A percentile compares a stretch with the other conserved stretches of the same genome.
These are phyloP conservation scores for Verticillium albo-atrum DNA, from an alignment of 2,329 filamentous ascomycete genomes.

Conservation along the genomic window DNA sequence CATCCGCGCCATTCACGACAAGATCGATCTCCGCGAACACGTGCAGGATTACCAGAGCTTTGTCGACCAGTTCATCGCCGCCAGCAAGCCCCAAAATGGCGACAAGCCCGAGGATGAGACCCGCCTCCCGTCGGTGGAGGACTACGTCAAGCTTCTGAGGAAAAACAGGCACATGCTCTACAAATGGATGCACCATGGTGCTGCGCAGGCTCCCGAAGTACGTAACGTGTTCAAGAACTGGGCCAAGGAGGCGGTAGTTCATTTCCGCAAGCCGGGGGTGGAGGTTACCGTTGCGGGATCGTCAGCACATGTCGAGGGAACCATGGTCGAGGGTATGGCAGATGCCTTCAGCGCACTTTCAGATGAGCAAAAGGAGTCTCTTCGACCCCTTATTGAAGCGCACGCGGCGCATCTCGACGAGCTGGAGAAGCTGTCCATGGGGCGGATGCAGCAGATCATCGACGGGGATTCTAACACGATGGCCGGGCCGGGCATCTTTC, in stretches of 20 bases:
- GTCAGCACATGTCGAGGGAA: conserved; percentile 25
- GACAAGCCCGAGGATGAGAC: conserved; percentile 6
- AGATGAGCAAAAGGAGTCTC: conserved; percentile 32
- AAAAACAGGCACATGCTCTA: conserved; percentile 61
- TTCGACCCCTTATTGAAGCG: conserved; percentile 51
- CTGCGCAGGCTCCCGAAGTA: conserved; percentile 63
- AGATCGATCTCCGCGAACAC: conserved; percentile 66
- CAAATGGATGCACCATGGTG: conserved; percentile 67
- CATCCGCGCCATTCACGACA: conserved; percentile 66
- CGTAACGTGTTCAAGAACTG: conserved; percentile 57
- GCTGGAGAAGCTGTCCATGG: conserved; percentile 48
- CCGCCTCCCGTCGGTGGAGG: conserved; percentile 57
- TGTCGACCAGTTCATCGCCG: conserved; percentile 65
- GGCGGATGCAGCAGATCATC: conserved; percentile 54
- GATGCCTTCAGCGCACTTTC: conserved; percentile 43
- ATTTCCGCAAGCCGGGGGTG: conserved; percentile 41
- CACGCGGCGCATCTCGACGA: conserved; percentile 57
- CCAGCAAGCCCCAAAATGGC: conserved; percentile 39
- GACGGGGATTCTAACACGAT: conserved; percentile 26
- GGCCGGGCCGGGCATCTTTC: conserved; percentile 66
- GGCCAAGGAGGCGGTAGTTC: conserved; percentile 50
- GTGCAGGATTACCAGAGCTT: conserved; percentile 64
- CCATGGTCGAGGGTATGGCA: conserved; percentile 33
- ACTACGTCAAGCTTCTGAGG: conserved; percentile 64
- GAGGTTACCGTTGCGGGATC: conserved; percentile 21